These are phyloP conservation scores for Leishmania guyanensis DNA, from an alignment of 208 protist species.

Conservation along the genomic window DNA sequence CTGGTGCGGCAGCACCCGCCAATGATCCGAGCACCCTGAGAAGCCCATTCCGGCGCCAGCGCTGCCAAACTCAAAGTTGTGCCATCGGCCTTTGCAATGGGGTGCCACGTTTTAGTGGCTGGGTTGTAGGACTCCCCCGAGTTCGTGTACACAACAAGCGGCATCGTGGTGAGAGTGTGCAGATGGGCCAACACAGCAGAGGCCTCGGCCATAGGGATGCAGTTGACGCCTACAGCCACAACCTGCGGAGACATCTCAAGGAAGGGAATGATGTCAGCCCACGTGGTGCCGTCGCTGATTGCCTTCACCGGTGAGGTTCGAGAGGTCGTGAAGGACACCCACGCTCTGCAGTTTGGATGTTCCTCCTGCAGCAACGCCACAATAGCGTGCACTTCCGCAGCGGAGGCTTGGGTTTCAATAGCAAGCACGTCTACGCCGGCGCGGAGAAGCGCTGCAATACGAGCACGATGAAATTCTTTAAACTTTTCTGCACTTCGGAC, in stretches of 20 bases:
- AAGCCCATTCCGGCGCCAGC: slow-evolving; percentile 28
- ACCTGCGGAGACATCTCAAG: slow-evolving; percentile 39
- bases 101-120: slow-evolving; percentile 35
- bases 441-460: slow-evolving; percentile 46
- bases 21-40: slow-evolving; percentile 41
- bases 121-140: slow-evolving; percentile 52
- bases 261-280: slow-evolving; percentile 33
- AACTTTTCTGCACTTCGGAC: slow-evolving; percentile 29
- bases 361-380: slow-evolving; percentile 56
- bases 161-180: slow-evolving; percentile 41
- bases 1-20: slow-evolving; percentile 56
- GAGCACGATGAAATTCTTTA: slow-evolving; percentile 52
- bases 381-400: slow-evolving; percentile 47
- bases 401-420: slow-evolving; percentile 62
- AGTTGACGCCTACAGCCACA: slow-evolving; percentile 62
- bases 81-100: neutral
- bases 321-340: slow-evolving; percentile 57
- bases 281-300: slow-evolving; percentile 45
- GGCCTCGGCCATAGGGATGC: slow-evolving; percentile 42
- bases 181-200: slow-evolving; percentile 28
- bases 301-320: slow-evolving; percentile 17
- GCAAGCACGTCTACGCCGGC: slow-evolving; percentile 66
- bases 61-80: slow-evolving; percentile 19
- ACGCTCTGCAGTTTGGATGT: slow-evolving; percentile 36
- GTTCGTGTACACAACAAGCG: slow-evolving; percentile 70